Evolutionary conservation across 306 rosid genomes (phyloP), one percentile per base, ranked within the genome.

Genomic region (Psophocarpus tetragonolobus): DNA sequence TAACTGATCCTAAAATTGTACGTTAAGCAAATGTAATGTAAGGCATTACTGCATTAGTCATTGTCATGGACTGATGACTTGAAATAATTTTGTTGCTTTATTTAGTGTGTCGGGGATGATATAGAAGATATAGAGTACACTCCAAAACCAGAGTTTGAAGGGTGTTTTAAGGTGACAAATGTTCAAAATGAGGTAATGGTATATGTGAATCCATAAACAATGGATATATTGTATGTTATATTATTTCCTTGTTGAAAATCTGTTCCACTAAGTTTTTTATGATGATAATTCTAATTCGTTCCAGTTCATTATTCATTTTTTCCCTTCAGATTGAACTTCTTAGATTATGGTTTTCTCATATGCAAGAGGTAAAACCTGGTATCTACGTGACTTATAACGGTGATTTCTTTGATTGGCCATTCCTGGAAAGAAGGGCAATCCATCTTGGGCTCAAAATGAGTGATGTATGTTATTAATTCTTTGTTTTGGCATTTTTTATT

Each of bases 371-470:
- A 85, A 92, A 95, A 80, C 98, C 98, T 83, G 97, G 98, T 69
- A 92, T 95, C 63, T 95, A 95, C 41, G 97, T 95, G 80, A 95
- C 98, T 0, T 95, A 95, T 74, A 95, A 95, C 36, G 98, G 97
- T 75, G 98, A 95, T 84, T 95, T 74, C 85, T 95, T 95, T 65
- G 98, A 95, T 79, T 95, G 98, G 97, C 98, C 97, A 73, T 95
- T 95, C 88, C 57, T 95, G 86, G 98, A 95, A 82, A 85, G 84
- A 68, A 88, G 98, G 89, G 97, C 98, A 64, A 78, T 87, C 12
- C 87, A 85, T 89, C 97, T 89, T 73, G 98, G 98, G 56, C 51
- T 91, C 3, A 92, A 91, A 89, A 90, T 95, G 91, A 83, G 85
- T 84, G 97, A 92, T 86, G 98, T 92, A 90, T 73, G 90, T 74